Evolutionary conservation across 2,329 filamentous ascomycete genomes (phyloP).

Genomic region (Rhynchosporium agropyri): DNA sequence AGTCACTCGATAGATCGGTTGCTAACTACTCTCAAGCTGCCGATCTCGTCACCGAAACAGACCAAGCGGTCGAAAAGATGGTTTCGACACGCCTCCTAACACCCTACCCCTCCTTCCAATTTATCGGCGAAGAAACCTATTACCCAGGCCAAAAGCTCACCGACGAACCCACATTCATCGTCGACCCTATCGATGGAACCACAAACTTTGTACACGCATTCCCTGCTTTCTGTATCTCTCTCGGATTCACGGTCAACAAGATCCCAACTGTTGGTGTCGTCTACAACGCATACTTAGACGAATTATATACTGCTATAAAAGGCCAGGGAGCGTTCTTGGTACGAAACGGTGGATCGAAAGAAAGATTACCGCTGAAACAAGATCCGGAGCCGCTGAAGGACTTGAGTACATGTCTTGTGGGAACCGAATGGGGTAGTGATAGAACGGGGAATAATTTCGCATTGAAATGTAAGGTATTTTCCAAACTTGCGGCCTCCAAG

Average conservation of each 20-base stretch:
- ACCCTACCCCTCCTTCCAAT: slow-evolving; percentile 59
- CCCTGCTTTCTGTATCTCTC: slow-evolving; percentile 74
- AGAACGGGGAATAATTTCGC: slow-evolving; percentile 71
- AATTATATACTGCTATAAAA: slow-evolving; percentile 68
- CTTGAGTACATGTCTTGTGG: slow-evolving; percentile 66
- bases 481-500: slow-evolving; percentile 57
- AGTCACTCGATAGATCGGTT: too few relatives aligned
- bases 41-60: slow-evolving; percentile 70
- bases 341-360: slow-evolving; percentile 45
- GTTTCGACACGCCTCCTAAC: slow-evolving; percentile 55
- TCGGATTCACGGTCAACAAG: slow-evolving; percentile 68
- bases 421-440: slow-evolving; percentile 73
- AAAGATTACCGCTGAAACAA: slow-evolving; percentile 50
- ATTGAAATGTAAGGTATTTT: slow-evolving; percentile 68
- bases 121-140: slow-evolving; percentile 80
- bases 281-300: slow-evolving; percentile 76
- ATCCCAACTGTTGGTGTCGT: slow-evolving; percentile 71
- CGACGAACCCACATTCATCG: slow-evolving; percentile 72
- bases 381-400: slow-evolving; percentile 59
- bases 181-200: slow-evolving; percentile 81
- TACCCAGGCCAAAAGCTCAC: slow-evolving; percentile 65
- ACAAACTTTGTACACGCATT: slow-evolving; percentile 81
- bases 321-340: slow-evolving; percentile 65
- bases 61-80: slow-evolving; percentile 66
- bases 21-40: slow-evolving; percentile 52